A percentile compares a stretch with the other conserved stretches of the same genome.
These are phyloP conservation scores for Drechmeria coniospora DNA, from an alignment of 2,329 filamentous ascomycete genomes.

Conservation along the genomic window DNA sequence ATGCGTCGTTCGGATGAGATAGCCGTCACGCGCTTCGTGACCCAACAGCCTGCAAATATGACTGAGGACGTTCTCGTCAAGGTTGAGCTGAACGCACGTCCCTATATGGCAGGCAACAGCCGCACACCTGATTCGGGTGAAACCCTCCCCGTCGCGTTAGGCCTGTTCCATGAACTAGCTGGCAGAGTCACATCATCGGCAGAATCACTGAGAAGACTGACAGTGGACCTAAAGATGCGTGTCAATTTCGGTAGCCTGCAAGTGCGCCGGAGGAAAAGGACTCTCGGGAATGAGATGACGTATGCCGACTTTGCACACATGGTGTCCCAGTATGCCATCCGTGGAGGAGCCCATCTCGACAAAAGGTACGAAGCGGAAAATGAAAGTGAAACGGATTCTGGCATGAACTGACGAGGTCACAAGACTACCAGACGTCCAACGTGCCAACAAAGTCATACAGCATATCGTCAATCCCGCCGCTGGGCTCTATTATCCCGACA, in stretches of 20 bases:
- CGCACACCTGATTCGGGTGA: neutral
- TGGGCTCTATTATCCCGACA: slow-evolving; percentile 4
- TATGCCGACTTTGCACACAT: slow-evolving; percentile 11
- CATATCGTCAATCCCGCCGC: slow-evolving; percentile 3
- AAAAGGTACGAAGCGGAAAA: slow-evolving; percentile 13
- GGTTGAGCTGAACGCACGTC: slow-evolving; percentile 11
- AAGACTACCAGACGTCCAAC: slow-evolving; percentile 3
- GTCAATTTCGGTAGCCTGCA: slow-evolving; percentile 17
- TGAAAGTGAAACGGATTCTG: neutral
- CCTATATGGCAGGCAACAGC: slow-evolving; percentile 3
- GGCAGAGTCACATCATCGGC: slow-evolving; percentile 8
- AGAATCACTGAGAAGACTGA: slow-evolving; percentile 11
- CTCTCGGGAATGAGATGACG: slow-evolving; percentile 8
- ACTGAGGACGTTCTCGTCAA: slow-evolving; percentile 6
- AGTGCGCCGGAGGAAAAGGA: slow-evolving; percentile 12
- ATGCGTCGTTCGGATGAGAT: slow-evolving; percentile 14
- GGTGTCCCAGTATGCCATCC: slow-evolving; percentile 12
- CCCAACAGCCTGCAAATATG: slow-evolving; percentile 10
- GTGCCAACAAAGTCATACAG: slow-evolving; percentile 3
- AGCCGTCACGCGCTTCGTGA: slow-evolving; percentile 10
- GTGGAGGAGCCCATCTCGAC: slow-evolving; percentile 14
- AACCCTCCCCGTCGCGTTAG: neutral
- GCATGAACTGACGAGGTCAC: slow-evolving; percentile 1
- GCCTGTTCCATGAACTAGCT: slow-evolving; percentile 8
- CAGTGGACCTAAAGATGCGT: slow-evolving; percentile 13